A percentile compares a stretch with the other conserved stretches of the same genome.
These are phyloP conservation scores for Pyrus bretschneideri DNA, from an alignment of 306 rosid genomes.

Conservation along the genomic window DNA sequence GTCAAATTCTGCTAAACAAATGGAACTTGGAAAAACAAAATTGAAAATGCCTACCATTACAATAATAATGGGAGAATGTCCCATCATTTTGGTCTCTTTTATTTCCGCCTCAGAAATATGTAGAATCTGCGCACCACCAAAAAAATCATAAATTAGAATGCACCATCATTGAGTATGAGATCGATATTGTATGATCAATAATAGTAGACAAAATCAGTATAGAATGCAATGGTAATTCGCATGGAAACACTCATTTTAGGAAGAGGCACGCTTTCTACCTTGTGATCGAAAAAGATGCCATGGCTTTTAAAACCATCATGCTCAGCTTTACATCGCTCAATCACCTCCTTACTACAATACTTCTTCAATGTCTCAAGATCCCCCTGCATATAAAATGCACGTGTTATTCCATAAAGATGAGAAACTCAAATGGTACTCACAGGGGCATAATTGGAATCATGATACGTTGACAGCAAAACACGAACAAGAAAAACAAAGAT, in stretches of 20 bases:
- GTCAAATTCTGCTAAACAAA: conserved; percentile 15
- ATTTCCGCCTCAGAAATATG: conserved; percentile 77
- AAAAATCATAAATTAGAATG: conserved; percentile 10
- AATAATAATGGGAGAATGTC: conserved; percentile 60
- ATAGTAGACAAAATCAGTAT: background rate
- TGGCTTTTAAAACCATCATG: conserved; percentile 55
- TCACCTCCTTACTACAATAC: conserved; percentile 68
- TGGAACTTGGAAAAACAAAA: background rate
- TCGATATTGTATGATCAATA: background rate
- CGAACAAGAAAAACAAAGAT: background rate
- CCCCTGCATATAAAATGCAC: conserved; percentile 39
- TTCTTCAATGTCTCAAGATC: conserved; percentile 70
- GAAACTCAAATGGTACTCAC: conserved; percentile 15
- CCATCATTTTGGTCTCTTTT: conserved; percentile 82
- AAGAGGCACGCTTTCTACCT: conserved; percentile 36
- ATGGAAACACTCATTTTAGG: background rate
- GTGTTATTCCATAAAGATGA: conserved; percentile 5
- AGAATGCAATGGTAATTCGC: background rate
- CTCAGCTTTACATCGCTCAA: conserved; percentile 93
- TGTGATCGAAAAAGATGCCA: conserved; percentile 80
- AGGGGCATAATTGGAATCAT: conserved; percentile 1
- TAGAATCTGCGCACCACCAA: conserved; percentile 54
- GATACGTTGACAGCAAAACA: background rate
- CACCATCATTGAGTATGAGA: too few species aligned
- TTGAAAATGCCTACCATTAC: conserved; percentile 41